Conservation (phyloP, 331 rosid genomes). For the Rhamnella rubrinervis region DNA sequence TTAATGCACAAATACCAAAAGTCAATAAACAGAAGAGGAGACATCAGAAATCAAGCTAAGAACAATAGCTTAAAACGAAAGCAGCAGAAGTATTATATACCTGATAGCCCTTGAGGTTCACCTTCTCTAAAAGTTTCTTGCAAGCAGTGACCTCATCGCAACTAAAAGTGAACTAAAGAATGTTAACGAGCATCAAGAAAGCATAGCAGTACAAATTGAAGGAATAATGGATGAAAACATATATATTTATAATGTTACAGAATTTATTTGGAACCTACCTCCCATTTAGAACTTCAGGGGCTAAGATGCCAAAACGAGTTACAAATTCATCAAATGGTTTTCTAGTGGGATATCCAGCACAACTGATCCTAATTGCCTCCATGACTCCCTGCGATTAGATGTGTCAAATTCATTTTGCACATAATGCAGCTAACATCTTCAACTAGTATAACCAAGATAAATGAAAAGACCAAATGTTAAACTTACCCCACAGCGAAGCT, state of each 20-base stretch:
- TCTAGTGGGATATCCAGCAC: constrained; percentile 92
- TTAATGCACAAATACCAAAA: neutral
- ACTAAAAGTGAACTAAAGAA: constrained; percentile 36
- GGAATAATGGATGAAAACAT: neutral
- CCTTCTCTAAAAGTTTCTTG: constrained; percentile 63
- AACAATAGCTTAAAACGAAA: neutral
- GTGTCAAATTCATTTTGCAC: constrained; percentile 12
- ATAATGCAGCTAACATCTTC: neutral
- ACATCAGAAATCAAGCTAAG: neutral
- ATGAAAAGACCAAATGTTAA: constrained; percentile 23
- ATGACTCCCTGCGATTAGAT: constrained; percentile 71
- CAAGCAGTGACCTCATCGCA: constrained; percentile 66
- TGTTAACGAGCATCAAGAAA: constrained; percentile 3
- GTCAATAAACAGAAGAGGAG: neutral
- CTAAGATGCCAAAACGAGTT: constrained; percentile 64
- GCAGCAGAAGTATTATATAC: constrained; percentile 34
- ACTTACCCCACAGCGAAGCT: constrained; percentile 87
- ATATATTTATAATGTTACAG: neutral
- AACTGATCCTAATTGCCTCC: constrained; percentile 96
- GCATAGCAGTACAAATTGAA: neutral
- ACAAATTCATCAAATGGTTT: constrained; percentile 71
- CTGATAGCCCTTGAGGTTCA: constrained; percentile 73
- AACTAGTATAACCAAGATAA: constrained; percentile 10
- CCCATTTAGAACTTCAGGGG: constrained; percentile 52
- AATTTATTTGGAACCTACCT: constrained; percentile 43